These are phyloP conservation scores for Yamadazyma nakazawae DNA, from an alignment of 805 yeast genomes.

Conservation along the genomic window DNA sequence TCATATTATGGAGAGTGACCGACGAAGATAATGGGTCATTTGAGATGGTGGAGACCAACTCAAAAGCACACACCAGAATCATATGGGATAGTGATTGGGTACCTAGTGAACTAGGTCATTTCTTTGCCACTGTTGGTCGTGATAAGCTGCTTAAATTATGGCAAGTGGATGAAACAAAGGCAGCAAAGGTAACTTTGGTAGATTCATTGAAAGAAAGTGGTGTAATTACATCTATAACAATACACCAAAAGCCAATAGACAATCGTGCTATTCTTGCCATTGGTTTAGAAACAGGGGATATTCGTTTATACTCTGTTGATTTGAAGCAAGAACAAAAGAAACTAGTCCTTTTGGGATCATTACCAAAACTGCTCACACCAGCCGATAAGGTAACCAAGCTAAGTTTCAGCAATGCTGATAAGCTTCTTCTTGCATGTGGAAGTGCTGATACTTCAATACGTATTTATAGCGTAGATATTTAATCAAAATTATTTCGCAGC, in stretches of 20 bases:
- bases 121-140: constrained; percentile 83
- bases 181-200: constrained; percentile 27
- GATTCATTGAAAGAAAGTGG: constrained; percentile 43
- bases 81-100: constrained; percentile 96
- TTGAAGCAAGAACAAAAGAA: constrained; percentile 17
- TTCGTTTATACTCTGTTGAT: constrained; percentile 43
- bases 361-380: constrained; percentile 49
- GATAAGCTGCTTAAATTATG: constrained; percentile 79
- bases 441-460: constrained; percentile 66
- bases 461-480: constrained; percentile 24
- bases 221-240: constrained; percentile 69
- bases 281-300: constrained; percentile 70
- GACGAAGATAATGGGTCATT: constrained; percentile 27
- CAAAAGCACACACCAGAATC: constrained; percentile 85
- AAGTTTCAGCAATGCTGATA: constrained; percentile 44
- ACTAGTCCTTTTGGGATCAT: constrained; percentile 21
- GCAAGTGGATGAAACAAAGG: constrained; percentile 35
- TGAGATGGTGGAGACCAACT: constrained; percentile 43
- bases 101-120: constrained; percentile 35
- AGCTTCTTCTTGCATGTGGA: constrained; percentile 53
- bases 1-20: constrained; percentile 65
- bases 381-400: constrained; percentile 60
- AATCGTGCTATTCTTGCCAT: constrained; percentile 41
- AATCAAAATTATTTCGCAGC: background rate
- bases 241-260: constrained; percentile 26